Evolutionary conservation across 2,329 filamentous ascomycete species (phyloP).

Genomic region (Colletotrichum sp.): DNA sequence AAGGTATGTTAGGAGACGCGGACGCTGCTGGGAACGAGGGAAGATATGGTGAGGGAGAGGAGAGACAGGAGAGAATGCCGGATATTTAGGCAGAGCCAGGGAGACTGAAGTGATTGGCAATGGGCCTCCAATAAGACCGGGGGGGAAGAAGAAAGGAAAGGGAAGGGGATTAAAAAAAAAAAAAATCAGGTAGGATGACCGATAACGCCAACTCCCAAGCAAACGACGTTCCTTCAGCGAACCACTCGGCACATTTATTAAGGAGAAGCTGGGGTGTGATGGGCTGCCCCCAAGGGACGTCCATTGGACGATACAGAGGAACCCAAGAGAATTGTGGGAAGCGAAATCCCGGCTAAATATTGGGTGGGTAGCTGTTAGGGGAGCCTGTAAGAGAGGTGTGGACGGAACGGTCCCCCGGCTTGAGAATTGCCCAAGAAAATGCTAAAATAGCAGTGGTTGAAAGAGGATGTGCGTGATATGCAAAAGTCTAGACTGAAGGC

Average conservation of each 20-base stretch:
- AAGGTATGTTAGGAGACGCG: not conserved
- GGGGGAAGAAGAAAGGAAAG: not conserved
- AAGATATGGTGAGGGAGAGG: constrained; percentile 3
- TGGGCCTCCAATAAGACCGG: not conserved
- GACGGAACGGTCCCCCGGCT: constrained; percentile 15
- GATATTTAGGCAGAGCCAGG: constrained; percentile 22
- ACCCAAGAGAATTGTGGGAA: constrained; percentile 11
- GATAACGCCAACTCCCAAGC: constrained; percentile 13
- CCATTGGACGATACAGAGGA: constrained; percentile 15
- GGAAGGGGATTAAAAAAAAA: not conserved
- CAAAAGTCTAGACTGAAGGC: constrained; percentile 12
- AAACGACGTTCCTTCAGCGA: constrained; percentile 5
- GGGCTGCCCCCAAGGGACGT: constrained; percentile 9
- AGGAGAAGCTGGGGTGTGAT: constrained; percentile 25
- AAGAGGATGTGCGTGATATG: constrained; percentile 5
- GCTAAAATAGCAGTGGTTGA: constrained; percentile 1
- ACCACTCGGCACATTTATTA: constrained; percentile 24
- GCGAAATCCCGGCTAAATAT: constrained; percentile 18
- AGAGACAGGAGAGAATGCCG: constrained; percentile 17
- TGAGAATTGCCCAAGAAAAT: not conserved
- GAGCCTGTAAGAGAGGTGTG: constrained; percentile 7
- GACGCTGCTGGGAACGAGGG: not conserved
- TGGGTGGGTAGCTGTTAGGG: constrained; percentile 12
- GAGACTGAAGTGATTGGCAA: constrained; percentile 20
- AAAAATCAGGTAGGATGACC: not conserved